A percentile compares a stretch with the other conserved stretches of the same genome.
Conservation (phyloP, 2,329 filamentous ascomycete species). For the Diaporthe nobilis region DNA sequence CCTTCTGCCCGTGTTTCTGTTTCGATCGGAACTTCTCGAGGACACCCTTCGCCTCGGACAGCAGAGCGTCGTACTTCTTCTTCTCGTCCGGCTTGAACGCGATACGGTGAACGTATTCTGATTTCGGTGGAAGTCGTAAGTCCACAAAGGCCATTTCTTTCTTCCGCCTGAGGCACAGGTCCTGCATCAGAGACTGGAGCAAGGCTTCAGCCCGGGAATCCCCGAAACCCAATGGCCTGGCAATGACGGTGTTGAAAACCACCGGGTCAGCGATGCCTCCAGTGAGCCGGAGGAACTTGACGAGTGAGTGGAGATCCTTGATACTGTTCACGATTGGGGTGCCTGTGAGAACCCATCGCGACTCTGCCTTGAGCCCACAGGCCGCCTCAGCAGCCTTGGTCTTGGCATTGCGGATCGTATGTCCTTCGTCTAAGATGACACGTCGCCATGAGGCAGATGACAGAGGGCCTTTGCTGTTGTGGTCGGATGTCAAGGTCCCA, state of each 20-base stretch:
- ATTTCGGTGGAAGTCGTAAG: conserved; percentile 81
- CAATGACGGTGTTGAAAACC: conserved; percentile 81
- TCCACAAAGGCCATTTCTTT: conserved; percentile 94
- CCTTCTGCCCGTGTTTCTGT: conserved; percentile 56
- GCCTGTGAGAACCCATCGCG: conserved; percentile 84
- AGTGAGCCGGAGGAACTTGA: conserved; percentile 82
- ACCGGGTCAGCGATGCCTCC: conserved; percentile 81
- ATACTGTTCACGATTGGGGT: conserved; percentile 88
- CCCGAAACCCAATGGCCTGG: conserved; percentile 74
- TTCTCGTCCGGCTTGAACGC: conserved; percentile 81
- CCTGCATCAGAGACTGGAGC: conserved; percentile 83
- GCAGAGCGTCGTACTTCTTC: conserved; percentile 81
- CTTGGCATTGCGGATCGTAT: conserved; percentile 82
- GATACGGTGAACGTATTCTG: conserved; percentile 83
- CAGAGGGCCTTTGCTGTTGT: conserved; percentile 63
- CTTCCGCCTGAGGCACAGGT: conserved; percentile 83
- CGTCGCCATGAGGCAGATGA: conserved; percentile 78
- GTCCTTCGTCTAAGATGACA: conserved; percentile 86
- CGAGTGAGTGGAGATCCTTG: conserved; percentile 83
- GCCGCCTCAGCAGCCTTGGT: conserved; percentile 81
- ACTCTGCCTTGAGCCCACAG: conserved; percentile 75
- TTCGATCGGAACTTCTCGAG: conserved; percentile 71
- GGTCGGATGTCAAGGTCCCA: conserved; percentile 75
- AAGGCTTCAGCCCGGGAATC: conserved; percentile 72
- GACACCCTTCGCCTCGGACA: conserved; percentile 81